phyloP scores from a whole-genome alignment of 192 early-diverging fungal species.

The Backusella sp. region DNA sequence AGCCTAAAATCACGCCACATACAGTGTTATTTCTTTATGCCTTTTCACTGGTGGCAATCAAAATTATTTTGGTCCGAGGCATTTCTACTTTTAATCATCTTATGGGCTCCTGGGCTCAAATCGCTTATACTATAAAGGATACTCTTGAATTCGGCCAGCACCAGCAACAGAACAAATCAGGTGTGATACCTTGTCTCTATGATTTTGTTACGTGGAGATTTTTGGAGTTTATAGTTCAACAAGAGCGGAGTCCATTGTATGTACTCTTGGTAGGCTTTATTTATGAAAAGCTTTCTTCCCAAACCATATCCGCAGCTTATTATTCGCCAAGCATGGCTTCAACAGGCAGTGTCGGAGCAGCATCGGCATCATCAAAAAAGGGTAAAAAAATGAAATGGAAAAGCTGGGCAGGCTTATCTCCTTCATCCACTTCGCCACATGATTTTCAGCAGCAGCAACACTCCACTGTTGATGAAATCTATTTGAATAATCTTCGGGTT shows the following conservation, averaged over 20 bases:
- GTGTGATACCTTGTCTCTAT: not conserved
- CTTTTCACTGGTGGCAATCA: constrained; percentile 49
- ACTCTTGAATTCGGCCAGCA: constrained; percentile 37
- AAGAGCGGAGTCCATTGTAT: constrained; percentile 42
- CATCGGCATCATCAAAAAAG: not conserved
- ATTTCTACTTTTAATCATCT: constrained; percentile 39
- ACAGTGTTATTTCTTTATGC: constrained; percentile 34
- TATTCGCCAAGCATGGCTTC: not conserved
- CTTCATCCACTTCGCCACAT: not conserved
- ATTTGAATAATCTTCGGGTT: not conserved
- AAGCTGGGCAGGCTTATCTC: constrained; percentile 40
- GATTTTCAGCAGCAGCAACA: not conserved
- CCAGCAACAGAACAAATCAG: constrained; percentile 12
- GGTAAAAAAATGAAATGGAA: constrained; percentile 34
- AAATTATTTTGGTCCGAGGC: constrained; percentile 52
- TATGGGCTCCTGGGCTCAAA: constrained; percentile 42
- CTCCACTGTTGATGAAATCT: not conserved
- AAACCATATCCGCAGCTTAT: not conserved
- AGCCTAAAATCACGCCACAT: constrained; percentile 2
- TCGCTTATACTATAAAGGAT: constrained; percentile 40
- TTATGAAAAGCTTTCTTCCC: constrained; percentile 30
- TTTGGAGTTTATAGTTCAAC: constrained; percentile 51
- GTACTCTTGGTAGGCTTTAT: constrained; percentile 45
- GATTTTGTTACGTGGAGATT: constrained; percentile 53
- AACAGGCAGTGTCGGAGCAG: not conserved